Evolutionary conservation across 2,329 filamentous ascomycete species (phyloP).

Genomic region (Myriosclerotinia curreyana): DNA sequence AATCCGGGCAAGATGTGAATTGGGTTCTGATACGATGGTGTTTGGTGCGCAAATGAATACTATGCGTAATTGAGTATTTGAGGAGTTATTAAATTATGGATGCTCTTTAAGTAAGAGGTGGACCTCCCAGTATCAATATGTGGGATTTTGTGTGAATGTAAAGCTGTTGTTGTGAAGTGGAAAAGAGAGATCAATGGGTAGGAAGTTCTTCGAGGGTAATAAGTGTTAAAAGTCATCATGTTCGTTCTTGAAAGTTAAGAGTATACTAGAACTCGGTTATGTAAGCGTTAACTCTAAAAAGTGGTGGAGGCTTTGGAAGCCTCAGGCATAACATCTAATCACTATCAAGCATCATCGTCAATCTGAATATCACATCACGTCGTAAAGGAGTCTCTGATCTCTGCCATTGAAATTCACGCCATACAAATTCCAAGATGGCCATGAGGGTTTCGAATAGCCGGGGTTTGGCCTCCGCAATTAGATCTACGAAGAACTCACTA

Average conservation of each 20-base stretch:
- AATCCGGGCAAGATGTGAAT: slow-evolving; percentile 11
- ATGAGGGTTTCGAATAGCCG: slow-evolving; percentile 57
- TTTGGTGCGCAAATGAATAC: slow-evolving; percentile 19
- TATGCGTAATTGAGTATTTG: slow-evolving; percentile 8
- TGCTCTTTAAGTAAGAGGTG: slow-evolving; percentile 8
- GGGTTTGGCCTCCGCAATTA: slow-evolving; percentile 54
- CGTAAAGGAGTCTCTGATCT: slow-evolving; percentile 22
- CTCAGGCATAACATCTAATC: not conserved
- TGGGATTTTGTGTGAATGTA: slow-evolving; percentile 16
- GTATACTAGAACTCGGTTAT: slow-evolving; percentile 17
- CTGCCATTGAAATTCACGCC: slow-evolving; percentile 39
- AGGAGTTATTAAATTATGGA: slow-evolving; percentile 11
- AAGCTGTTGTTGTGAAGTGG: slow-evolving; percentile 13
- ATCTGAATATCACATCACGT: slow-evolving; percentile 20
- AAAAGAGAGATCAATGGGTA: slow-evolving; percentile 12
- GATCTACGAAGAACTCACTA: slow-evolving; percentile 46
- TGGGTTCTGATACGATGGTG: slow-evolving; percentile 2
- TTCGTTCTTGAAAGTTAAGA: slow-evolving; percentile 2
- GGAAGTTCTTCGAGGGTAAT: slow-evolving; percentile 18
- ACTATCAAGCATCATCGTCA: not conserved
- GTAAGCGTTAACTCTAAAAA: not conserved
- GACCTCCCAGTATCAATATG: slow-evolving; percentile 9
- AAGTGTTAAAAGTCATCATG: slow-evolving; percentile 20
- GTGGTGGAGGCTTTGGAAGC: not conserved
- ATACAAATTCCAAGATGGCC: slow-evolving; percentile 51